A percentile compares a stretch with the other conserved stretches of the same genome.
Conservation (phyloP, 768 basidiomycete genomes). For the Boletus huronensis region DNA sequence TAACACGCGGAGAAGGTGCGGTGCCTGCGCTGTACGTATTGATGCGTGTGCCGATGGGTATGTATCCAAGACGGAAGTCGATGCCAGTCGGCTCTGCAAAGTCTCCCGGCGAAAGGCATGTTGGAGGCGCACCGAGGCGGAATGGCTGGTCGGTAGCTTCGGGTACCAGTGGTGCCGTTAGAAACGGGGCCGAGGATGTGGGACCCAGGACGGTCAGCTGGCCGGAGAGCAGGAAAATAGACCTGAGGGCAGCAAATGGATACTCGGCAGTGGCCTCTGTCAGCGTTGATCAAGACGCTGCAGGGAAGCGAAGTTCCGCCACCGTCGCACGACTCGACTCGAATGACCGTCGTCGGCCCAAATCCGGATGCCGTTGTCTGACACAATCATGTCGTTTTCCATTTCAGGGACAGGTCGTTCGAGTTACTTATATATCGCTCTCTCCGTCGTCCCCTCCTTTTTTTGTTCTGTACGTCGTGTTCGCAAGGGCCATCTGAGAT, state of each 20-base stretch:
- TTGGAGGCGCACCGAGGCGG: neutral
- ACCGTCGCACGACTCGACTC: neutral
- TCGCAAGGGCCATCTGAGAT: constrained; percentile 15
- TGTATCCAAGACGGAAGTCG: neutral
- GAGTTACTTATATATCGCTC: too few relatives aligned
- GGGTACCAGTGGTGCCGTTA: too few relatives aligned
- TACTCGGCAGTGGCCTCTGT: too few relatives aligned
- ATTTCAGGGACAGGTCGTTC: constrained; percentile 18
- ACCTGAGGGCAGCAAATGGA: too few relatives aligned
- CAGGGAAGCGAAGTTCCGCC: too few relatives aligned
- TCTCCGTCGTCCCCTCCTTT: too few relatives aligned
- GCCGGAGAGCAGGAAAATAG: neutral
- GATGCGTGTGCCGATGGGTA: neutral
- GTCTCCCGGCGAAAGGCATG: too few relatives aligned
- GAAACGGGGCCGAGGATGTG: neutral
- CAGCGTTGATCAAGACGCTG: too few relatives aligned
- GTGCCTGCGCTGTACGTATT: constrained; percentile 6
- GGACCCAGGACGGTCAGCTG: neutral
- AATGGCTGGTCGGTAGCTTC: too few relatives aligned
- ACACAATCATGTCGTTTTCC: constrained; percentile 3
- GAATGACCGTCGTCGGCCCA: too few relatives aligned
- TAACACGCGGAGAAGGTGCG: neutral
- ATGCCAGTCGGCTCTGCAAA: too few relatives aligned
- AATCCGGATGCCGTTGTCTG: neutral
- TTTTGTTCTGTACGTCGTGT: neutral